phyloP scores from a whole-genome alignment of 2,329 filamentous ascomycete species.

The Alternaria sp. region DNA sequence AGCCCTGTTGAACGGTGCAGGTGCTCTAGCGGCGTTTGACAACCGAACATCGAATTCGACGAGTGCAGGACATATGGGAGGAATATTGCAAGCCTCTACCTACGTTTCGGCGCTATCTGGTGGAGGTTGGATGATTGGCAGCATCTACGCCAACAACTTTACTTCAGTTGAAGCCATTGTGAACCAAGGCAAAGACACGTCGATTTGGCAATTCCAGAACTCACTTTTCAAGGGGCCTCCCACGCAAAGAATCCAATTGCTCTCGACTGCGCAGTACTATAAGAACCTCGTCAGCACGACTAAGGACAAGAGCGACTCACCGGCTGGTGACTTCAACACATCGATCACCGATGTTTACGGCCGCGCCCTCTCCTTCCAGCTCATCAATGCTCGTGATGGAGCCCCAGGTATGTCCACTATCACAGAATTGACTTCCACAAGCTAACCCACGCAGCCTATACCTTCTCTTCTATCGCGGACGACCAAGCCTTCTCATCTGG shows the following conservation, averaged over 20 bases:
- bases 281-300: conserved; percentile 66
- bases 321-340: conserved; percentile 65
- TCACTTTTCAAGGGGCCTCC: conserved; percentile 68
- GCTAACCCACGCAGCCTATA: conserved; percentile 65
- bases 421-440: conserved; percentile 74
- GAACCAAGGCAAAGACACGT: conserved; percentile 55
- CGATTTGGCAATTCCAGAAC: conserved; percentile 70
- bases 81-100: conserved; percentile 80
- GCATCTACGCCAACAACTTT: conserved; percentile 80
- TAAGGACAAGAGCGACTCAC: conserved; percentile 67
- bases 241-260: conserved; percentile 59
- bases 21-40: conserved; percentile 81
- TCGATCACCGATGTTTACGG: conserved; percentile 90
- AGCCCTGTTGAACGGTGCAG: conserved; percentile 84
- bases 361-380: conserved; percentile 83
- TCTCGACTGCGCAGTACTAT: conserved; percentile 70
- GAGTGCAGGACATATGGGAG: conserved; percentile 73
- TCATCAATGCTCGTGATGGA: conserved; percentile 78
- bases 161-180: conserved; percentile 69
- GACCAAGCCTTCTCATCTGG: conserved; percentile 69
- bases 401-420: conserved; percentile 65
- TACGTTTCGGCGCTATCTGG: conserved; percentile 84
- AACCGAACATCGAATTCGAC: conserved; percentile 71
- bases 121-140: conserved; percentile 85
- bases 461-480: conserved; percentile 80